These are phyloP conservation scores for Leishmania mexicana DNA, from an alignment of 208 protist genomes.

Conservation along the genomic window DNA sequence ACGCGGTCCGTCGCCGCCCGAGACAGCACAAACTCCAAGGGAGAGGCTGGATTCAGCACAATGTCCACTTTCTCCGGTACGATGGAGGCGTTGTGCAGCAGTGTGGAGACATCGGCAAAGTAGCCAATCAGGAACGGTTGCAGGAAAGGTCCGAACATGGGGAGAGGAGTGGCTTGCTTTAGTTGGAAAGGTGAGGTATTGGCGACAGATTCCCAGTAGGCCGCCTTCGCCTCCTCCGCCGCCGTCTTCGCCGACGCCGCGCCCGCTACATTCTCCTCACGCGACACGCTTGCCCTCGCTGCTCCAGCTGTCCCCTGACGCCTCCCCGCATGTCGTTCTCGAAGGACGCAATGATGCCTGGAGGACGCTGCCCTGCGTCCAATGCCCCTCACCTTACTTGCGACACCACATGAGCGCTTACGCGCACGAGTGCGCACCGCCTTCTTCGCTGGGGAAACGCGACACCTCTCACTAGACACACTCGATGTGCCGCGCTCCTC, in stretches of 20 bases:
- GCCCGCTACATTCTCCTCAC: neutral
- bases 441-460: neutral
- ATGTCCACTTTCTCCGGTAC: constrained; percentile 86
- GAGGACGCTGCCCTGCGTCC: neutral
- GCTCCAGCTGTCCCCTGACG: neutral
- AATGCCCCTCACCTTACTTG: neutral
- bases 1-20: constrained; percentile 80
- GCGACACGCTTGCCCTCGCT: neutral
- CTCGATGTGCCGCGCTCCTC: neutral
- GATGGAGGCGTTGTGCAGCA: constrained; percentile 88
- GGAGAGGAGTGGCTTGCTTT: constrained; percentile 71
- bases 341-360: too few species aligned
- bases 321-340: neutral
- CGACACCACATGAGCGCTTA: neutral
- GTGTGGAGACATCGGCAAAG: constrained; percentile 86
- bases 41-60: constrained; percentile 81
- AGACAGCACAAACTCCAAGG: constrained; percentile 86
- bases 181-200: constrained; percentile 61
- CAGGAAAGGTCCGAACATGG: constrained; percentile 69
- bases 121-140: constrained; percentile 82
- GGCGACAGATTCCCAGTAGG: constrained; percentile 44
- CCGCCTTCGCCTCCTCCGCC: constrained; percentile 15
- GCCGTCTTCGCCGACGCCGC: constrained; percentile 7
- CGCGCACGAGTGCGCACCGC: neutral
- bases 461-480: neutral